These are phyloP conservation scores for Aegilops tauschii DNA, from an alignment of 176 grass and related monocot genomes.

Conservation along the genomic window DNA sequence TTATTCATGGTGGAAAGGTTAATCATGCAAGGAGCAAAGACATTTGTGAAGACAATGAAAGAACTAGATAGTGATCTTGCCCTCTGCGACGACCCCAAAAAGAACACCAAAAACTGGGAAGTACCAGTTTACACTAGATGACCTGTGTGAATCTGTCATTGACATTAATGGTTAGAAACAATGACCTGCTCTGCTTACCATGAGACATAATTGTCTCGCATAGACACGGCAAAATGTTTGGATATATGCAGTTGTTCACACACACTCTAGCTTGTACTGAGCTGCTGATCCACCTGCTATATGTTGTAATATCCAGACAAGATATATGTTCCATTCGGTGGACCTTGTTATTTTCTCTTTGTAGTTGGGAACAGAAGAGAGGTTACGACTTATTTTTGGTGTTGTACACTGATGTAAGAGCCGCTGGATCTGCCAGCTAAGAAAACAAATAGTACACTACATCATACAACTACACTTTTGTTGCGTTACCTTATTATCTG, in stretches of 20 bases:
- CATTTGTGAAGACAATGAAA: conserved; percentile 88
- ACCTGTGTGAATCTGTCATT: background rate
- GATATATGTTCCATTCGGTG: background rate
- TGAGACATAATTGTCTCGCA: conserved; percentile 19
- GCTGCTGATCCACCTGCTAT: conserved; percentile 10
- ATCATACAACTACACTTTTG: background rate
- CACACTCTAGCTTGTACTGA: conserved; percentile 6
- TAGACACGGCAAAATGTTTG: background rate
- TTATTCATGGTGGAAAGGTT: conserved; percentile 94
- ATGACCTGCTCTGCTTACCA: conserved; percentile 2
- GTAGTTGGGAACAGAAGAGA: background rate
- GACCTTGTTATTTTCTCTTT: background rate
- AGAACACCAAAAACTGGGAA: conserved; percentile 84
- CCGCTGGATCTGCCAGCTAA: background rate
- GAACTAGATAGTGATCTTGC: conserved; percentile 79
- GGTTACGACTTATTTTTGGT: background rate
- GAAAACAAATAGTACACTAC: background rate
- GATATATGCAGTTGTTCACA: background rate
- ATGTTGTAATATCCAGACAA: conserved; percentile 20
- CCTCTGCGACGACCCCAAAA: conserved; percentile 81
- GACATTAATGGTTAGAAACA: conserved; percentile 1
- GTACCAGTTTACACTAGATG: conserved; percentile 66
- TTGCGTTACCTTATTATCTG: background rate
- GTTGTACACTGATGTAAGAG: background rate
- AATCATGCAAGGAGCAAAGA: conserved; percentile 79